These are phyloP conservation scores for Naganishia vaughanmartiniae DNA, from an alignment of 768 basidiomycete species.

Conservation along the genomic window DNA sequence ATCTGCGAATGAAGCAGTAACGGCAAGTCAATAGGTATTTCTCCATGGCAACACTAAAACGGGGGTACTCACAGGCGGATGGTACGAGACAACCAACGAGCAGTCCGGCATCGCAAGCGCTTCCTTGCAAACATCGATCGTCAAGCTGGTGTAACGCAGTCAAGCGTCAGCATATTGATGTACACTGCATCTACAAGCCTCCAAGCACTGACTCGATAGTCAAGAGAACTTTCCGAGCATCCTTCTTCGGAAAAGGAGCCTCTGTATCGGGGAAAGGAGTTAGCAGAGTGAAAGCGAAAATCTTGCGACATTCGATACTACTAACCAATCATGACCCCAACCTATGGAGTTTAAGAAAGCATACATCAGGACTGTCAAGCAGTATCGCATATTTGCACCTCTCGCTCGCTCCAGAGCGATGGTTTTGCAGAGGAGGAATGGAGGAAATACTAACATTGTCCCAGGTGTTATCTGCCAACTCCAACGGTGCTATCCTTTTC, in stretches of 20 bases:
- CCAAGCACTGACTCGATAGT: slow-evolving; percentile 64
- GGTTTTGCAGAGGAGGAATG: neutral
- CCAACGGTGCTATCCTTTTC: slow-evolving; percentile 70
- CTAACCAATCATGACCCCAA: slow-evolving; percentile 70
- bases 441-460: slow-evolving; percentile 70
- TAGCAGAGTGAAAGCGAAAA: neutral
- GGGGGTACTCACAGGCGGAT: slow-evolving; percentile 57
- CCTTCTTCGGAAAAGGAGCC: slow-evolving; percentile 52
- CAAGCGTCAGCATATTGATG: slow-evolving; percentile 19
- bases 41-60: neutral
- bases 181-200: neutral
- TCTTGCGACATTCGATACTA: neutral
- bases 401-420: neutral
- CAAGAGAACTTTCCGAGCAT: slow-evolving; percentile 60
- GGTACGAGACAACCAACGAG: slow-evolving; percentile 46
- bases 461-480: slow-evolving; percentile 78
- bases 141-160: slow-evolving; percentile 49
- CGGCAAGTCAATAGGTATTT: neutral
- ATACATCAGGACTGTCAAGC: neutral
- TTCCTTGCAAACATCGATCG: slow-evolving; percentile 51
- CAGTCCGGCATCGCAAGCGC: slow-evolving; percentile 42
- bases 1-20: slow-evolving; percentile 54
- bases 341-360: slow-evolving; percentile 53
- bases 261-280: slow-evolving; percentile 34
- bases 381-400: neutral